Evolutionary conservation across 2,329 filamentous ascomycete genomes (phyloP).

Genomic region (Paraphoma chrysanthemicola): DNA sequence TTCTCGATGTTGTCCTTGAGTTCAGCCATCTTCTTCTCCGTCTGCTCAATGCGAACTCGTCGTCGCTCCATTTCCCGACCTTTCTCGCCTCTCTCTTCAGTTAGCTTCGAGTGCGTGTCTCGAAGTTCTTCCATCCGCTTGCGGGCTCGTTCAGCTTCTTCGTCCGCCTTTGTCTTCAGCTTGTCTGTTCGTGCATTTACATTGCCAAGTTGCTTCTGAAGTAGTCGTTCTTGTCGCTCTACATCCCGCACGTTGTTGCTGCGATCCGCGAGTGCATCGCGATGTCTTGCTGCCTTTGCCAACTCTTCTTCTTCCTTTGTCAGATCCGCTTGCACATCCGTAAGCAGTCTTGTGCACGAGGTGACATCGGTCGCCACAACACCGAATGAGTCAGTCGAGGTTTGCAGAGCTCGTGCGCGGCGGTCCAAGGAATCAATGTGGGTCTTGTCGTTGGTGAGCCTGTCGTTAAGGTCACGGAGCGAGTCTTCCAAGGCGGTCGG

Average conservation of each 20-base stretch:
- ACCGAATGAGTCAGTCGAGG: slow-evolving; percentile 86
- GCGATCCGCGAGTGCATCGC: slow-evolving; percentile 85
- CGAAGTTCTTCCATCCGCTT: slow-evolving; percentile 90
- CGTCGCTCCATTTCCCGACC: slow-evolving; percentile 90
- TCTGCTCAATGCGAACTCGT: slow-evolving; percentile 94
- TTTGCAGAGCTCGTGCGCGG: slow-evolving; percentile 87
- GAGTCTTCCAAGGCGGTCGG: slow-evolving; percentile 82
- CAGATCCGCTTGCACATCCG: slow-evolving; percentile 85
- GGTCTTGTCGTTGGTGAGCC: slow-evolving; percentile 76
- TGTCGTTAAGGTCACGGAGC: slow-evolving; percentile 81
- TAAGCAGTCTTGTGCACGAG: slow-evolving; percentile 85
- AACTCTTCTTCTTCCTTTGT: slow-evolving; percentile 91
- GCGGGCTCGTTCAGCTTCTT: slow-evolving; percentile 82
- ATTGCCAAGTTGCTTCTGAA: slow-evolving; percentile 83
- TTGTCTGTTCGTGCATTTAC: slow-evolving; percentile 88
- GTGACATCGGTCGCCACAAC: slow-evolving; percentile 86
- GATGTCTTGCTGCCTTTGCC: slow-evolving; percentile 77
- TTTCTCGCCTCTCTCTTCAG: slow-evolving; percentile 85
- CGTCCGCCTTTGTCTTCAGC: slow-evolving; percentile 78
- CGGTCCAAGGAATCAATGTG: slow-evolving; percentile 89
- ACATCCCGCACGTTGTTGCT: slow-evolving; percentile 91
- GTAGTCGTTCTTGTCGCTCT: slow-evolving; percentile 82
- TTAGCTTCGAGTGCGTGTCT: slow-evolving; percentile 78
- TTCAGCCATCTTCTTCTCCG: slow-evolving; percentile 99
- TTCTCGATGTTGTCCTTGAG: slow-evolving; percentile 97